phyloP scores from a whole-genome alignment of 176 grass and related monocot species.

The Eragrostis curvula region DNA sequence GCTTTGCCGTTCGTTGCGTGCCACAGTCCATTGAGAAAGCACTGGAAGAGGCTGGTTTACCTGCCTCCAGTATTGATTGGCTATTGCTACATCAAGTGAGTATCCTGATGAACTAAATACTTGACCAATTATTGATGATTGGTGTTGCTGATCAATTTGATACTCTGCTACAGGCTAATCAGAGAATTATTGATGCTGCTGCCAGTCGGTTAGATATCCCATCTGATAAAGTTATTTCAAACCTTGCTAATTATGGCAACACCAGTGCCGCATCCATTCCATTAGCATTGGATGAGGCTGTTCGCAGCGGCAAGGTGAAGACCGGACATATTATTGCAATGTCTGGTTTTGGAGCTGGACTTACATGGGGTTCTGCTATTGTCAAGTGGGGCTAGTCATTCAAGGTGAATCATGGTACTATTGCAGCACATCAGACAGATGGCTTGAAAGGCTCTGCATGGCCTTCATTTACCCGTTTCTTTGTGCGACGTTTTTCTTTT shows the following conservation, averaged over 20 bases:
- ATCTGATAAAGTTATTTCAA: conserved; percentile 90
- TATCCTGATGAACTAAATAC: conserved; percentile 20
- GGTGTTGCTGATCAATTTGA: conserved; percentile 16
- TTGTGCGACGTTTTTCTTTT: conserved; percentile 29
- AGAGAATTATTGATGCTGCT: conserved; percentile 88
- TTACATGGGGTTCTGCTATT: conserved; percentile 92
- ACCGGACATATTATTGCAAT: conserved; percentile 69
- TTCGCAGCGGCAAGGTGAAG: conserved; percentile 79
- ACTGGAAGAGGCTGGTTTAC: conserved; percentile 69
- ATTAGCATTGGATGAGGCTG: conserved; percentile 89
- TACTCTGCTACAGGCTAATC: conserved; percentile 68
- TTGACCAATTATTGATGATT: background rate
- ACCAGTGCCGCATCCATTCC: conserved; percentile 95
- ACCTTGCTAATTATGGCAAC: conserved; percentile 92
- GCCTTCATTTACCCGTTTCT: conserved; percentile 34
- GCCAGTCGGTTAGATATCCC: conserved; percentile 75
- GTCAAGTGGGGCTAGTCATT: conserved; percentile 67
- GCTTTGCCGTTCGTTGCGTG: conserved; percentile 86
- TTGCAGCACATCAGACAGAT: conserved; percentile 25
- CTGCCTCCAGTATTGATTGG: conserved; percentile 86
- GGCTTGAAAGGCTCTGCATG: conserved; percentile 7
- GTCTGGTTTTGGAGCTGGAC: conserved; percentile 91
- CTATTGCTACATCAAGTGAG: conserved; percentile 92
- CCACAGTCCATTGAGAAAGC: conserved; percentile 82
- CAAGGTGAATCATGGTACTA: background rate